Base-by-base conservation (phyloP, 768 basidiomycete species). In the Butyriboletus loyo region DNA sequence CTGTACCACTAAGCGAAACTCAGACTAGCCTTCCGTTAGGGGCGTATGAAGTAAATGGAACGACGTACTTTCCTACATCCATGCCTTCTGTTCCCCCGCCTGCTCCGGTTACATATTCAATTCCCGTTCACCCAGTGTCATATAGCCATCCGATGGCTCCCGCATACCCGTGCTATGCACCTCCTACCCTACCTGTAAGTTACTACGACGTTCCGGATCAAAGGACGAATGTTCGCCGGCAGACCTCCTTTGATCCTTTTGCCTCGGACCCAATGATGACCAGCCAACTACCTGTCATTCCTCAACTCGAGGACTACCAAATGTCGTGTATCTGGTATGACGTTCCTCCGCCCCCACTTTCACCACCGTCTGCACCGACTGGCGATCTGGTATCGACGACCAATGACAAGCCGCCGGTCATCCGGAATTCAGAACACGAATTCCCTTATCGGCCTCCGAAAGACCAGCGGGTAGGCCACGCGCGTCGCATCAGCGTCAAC, bases 401-500 rank as follows among this genome's bases (percentile, higher is more conserved):
- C 10, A 19, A 19, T 5, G 50, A 43, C 25, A 44, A 32, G 21
- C 38, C 36, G 5, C 46, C 46, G 46, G 47, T 21, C n/a, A 32
- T 37, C 2, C 22, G 45, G 17, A 59, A 54, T 30, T 30, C 21
- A 17, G 31, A 24, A n/a, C 40, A 58, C 28, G 63, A 65, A 22
- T 69, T 69, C 21, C 67, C 75, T 13, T 73, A 72, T 55, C 59
- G 57, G 9, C 68, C 72, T 22, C 68, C 66, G 21, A 64, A 61
- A 49, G 51, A 60, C 37, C 67, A 70, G 52, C 64, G 55, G n/a
- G 57, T 62, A 2, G 75, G 76, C 6, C 75, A 77, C 36, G 68
- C 72, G 13, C 66, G 70, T 27, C 72, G 76, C 14, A 65, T 76
- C 54, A 77, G 71, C 51, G 69, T 76, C 52, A 53, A 63, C 37